These are phyloP conservation scores for Neckera pumila DNA, from an alignment of 225 moss, liverwort and hornwort species.

Conservation along the genomic window DNA sequence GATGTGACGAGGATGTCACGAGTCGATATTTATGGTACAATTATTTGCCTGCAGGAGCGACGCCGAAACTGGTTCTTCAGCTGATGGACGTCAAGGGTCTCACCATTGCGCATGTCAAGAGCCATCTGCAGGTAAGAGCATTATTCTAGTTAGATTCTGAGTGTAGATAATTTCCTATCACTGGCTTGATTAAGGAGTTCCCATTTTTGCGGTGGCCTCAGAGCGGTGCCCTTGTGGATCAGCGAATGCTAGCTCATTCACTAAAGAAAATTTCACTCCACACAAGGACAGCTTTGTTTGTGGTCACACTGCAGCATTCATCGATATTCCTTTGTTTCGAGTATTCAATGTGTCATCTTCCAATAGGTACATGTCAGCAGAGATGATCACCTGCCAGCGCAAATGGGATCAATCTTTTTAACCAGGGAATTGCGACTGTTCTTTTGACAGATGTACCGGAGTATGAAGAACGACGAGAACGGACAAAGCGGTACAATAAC, in stretches of 20 bases:
- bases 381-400: neutral
- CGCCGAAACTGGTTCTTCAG: conserved; percentile 70
- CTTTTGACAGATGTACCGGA: conserved; percentile 66
- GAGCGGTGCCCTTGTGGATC: neutral
- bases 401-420: neutral
- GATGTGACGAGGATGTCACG: conserved; percentile 16
- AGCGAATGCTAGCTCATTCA: neutral
- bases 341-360: neutral
- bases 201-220: neutral
- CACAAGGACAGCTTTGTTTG: neutral
- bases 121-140: conserved; percentile 60
- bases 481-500: conserved; percentile 54
- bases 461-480: conserved; percentile 81
- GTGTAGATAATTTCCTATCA: neutral
- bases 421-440: neutral
- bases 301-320: neutral
- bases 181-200: neutral
- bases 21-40: conserved; percentile 1
- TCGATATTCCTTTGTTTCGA: neutral
- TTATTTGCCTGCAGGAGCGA: conserved; percentile 51
- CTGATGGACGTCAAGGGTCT: conserved; percentile 78
- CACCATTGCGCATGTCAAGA: conserved; percentile 77
- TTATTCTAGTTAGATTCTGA: neutral
- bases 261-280: neutral
- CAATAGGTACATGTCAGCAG: neutral